Percentiles rank a stretch among this genome's conserved stretches.
These are phyloP conservation scores for Tolypocladium tropicale DNA, from an alignment of 2,329 filamentous ascomycete genomes.

Conservation along the genomic window DNA sequence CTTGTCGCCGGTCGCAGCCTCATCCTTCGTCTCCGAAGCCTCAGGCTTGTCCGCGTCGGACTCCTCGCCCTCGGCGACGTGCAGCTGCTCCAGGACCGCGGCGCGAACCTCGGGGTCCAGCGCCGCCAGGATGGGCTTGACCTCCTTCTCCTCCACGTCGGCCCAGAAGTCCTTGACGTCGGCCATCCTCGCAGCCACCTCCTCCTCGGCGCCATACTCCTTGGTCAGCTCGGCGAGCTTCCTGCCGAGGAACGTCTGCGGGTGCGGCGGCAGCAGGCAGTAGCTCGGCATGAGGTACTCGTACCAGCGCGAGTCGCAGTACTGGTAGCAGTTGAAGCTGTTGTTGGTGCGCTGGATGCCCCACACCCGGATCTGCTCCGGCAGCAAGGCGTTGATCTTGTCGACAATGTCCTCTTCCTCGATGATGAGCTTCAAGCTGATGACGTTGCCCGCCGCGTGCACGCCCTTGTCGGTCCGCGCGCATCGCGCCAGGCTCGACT, in stretches of 20 bases:
- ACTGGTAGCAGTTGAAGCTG: conserved; percentile 87
- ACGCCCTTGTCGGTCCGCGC: conserved; percentile 96
- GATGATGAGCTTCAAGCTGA: conserved; percentile 90
- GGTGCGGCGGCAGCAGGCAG: conserved; percentile 85
- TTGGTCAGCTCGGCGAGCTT: conserved; percentile 71
- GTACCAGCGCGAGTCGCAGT: conserved; percentile 92
- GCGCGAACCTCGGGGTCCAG: conserved; percentile 55
- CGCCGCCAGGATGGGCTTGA: conserved; percentile 57
- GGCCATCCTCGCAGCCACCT: conserved; percentile 56
- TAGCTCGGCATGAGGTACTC: conserved; percentile 95
- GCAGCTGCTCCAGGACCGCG: conserved; percentile 53
- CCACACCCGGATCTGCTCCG: conserved; percentile 89
- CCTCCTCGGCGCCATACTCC: conserved; percentile 60
- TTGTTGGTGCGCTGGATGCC: conserved; percentile 84
- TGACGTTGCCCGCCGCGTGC: conserved; percentile 89
- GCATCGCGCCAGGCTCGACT: conserved; percentile 87
- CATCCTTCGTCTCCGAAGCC: conserved; percentile 4
- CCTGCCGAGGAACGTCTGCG: conserved; percentile 73
- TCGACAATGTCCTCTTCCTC: conserved; percentile 80
- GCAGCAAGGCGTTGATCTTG: conserved; percentile 81
- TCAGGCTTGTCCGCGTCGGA: conserved; percentile 12
- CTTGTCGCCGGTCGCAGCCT: conserved; percentile 8
- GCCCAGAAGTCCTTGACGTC: conserved; percentile 79
- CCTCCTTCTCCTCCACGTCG: conserved; percentile 67
- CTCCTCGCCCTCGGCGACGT: conserved; percentile 22